Evolutionary conservation across 2,329 filamentous ascomycete genomes (phyloP), one percentile per base, ranked within the genome.

Genomic region (Diaporthe caulivora): DNA sequence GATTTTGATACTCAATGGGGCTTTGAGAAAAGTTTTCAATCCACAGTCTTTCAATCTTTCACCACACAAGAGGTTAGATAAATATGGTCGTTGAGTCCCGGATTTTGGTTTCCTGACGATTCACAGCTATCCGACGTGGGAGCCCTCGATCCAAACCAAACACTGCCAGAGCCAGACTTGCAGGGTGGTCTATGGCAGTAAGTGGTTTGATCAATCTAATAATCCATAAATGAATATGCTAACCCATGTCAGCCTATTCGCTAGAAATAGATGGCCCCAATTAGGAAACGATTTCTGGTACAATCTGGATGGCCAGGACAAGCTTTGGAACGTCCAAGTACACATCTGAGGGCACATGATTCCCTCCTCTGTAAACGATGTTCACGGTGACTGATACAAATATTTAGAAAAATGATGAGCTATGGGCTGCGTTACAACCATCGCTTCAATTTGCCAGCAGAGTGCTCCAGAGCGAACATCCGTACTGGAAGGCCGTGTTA

Each of bases 401-500:
- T 15, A 1, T 9, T 2, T 13, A 65, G 60, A 13, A 10, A 7
- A 65, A 65, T 21, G 44, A 65, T 7, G 60, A 49, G 11, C 29
- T 65, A 49, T 65, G 60, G 60, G 0, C 1, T 18, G 44, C 44
- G 10, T 49, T 65, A 18, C 60, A 49, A 34, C 60, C 60, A 2
- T 15, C 26, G 4, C 60, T 65, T 65, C 42, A 37, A 3, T 24
- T 49, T 15, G 42, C 29, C 21, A 65, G 42, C 13, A 65, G 1
- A 29, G 60, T 65, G 11, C 18, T 65, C 13, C 21, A 24, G 6
- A 65, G 42, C 26, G 60, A 9, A n/a, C 60, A 65, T 37, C 60
- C 60, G 13, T 65, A 17, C 21, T 65, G 60, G 60, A 65, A 49
- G 26, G 60, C 60, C 26, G 34, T 65, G 7, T 18, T 65, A 8